Base-by-base conservation (phyloP, 2,329 filamentous ascomycete genomes). In the Harringtonia lauricola region DNA sequence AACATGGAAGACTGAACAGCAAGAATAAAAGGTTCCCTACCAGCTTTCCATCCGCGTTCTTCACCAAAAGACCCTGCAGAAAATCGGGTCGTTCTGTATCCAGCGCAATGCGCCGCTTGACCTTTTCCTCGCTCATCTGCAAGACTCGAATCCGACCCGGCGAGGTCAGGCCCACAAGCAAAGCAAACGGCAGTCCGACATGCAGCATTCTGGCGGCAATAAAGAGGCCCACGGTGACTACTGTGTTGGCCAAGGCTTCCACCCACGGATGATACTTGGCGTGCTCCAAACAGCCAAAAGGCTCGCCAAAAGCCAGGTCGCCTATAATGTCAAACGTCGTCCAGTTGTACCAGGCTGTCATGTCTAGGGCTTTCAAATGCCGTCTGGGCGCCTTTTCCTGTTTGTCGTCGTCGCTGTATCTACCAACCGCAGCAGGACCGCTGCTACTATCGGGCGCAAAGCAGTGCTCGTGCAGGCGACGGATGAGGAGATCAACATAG, bases 241-340 rank as follows among this genome's bases (percentile, higher is more conserved):
- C 46, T n/a, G 52, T 51, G 1, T 50, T 42, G 15, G 51, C 36
- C 19, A 63, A 52, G 6, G 50, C 41, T 1, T 46, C 42, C 9
- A 55, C 50, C 55, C 59, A 59, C 26, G 53, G 52, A 21, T 51
- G 41, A n/a, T 50, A 51, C 30, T n/a, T 28, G 44, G 55, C 57
- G 17, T 51, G 48, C 29, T 58, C 47, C 13, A 64, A 49, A 44
- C 55, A 57, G 12, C 55, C 54, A 45, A 65, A 66, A 1, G 62
- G 58, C 44, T 67, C 62, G 2, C 64, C 66, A 47, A 69, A 68
- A 0, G 65, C 59, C 39, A 70, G 55, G 46, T 69, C 65, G 19
- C 64, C 64, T 35, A 64, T 58, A 28, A 65, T 54, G 49, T 64
- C 63, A 45, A 65, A 64, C 0, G 62, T 57, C 2, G 57, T 48